These are phyloP conservation scores for Ustanciosporium gigantosporum DNA, from an alignment of 1,284 basidiomycete species.

Conservation along the genomic window DNA sequence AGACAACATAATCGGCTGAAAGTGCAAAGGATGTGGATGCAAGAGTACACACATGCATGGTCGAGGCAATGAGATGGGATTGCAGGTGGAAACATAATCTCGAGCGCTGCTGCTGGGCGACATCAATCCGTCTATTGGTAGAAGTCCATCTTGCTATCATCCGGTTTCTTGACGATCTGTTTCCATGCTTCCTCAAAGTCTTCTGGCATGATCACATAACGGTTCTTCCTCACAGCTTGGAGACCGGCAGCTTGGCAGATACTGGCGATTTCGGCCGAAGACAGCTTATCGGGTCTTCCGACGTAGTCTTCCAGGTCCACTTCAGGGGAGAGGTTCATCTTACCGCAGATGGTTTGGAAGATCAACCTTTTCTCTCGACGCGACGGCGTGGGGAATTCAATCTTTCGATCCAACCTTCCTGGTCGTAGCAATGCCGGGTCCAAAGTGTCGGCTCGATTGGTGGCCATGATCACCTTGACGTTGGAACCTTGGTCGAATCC, in stretches of 20 bases:
- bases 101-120: too few relatives aligned
- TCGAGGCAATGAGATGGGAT: too few relatives aligned
- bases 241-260: conserved; percentile 97
- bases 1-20: too few relatives aligned
- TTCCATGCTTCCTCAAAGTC: conserved; percentile 77
- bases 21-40: too few relatives aligned
- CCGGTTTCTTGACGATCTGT: conserved; percentile 59
- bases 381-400: conserved; percentile 94
- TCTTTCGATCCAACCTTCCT: conserved; percentile 96
- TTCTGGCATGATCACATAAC: conserved; percentile 91
- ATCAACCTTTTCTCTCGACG: conserved; percentile 94
- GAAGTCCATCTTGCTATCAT: conserved; percentile 58
- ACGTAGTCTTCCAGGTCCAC: conserved; percentile 99
- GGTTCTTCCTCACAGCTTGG: conserved; percentile 96
- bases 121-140: too few relatives aligned
- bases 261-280: conserved; percentile 91
- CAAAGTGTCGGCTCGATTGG: conserved; percentile 60
- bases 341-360: conserved; percentile 95
- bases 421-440: conserved; percentile 94
- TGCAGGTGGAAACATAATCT: too few relatives aligned
- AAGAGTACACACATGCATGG: too few relatives aligned
- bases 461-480: conserved; percentile 72
- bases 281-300: conserved; percentile 91
- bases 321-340: conserved; percentile 98
- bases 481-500: conserved; percentile 99